These are phyloP conservation scores for Eremothecium gossypii DNA, from an alignment of 1,139 yeast genomes.

Conservation along the genomic window DNA sequence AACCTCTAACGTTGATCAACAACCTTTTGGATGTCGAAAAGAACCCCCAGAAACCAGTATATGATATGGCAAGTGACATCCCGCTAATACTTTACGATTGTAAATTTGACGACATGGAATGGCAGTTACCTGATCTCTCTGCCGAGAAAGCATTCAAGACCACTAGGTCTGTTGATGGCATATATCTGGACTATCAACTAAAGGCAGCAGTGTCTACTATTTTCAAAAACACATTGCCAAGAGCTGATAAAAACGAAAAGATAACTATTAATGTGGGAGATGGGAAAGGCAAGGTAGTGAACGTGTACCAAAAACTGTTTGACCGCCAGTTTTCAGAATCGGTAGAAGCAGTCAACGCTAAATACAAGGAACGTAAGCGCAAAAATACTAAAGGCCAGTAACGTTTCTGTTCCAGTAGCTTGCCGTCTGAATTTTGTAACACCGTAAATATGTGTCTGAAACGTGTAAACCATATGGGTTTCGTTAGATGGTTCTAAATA, in stretches of 20 bases:
- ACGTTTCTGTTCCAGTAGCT: too few species aligned
- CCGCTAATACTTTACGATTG: conserved; percentile 87
- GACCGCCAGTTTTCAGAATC: conserved; percentile 53
- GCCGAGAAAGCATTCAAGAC: conserved; percentile 23
- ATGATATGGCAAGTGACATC: conserved; percentile 86
- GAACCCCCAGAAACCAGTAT: conserved; percentile 65
- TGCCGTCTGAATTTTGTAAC: too few species aligned
- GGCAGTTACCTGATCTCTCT: conserved; percentile 36
- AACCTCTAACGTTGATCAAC: conserved; percentile 46
- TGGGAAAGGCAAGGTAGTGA: conserved; percentile 54
- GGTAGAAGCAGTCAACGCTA: conserved; percentile 58
- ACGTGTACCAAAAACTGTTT: conserved; percentile 48
- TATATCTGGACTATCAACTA: conserved; percentile 32
- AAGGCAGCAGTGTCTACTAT: conserved; percentile 28
- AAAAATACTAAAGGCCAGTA: not conserved
- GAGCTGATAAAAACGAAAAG: conserved; percentile 18
- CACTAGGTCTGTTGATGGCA: conserved; percentile 20
- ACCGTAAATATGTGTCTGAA: too few species aligned
- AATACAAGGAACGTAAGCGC: conserved; percentile 43
- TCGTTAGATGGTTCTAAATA: too few species aligned
- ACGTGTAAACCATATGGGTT: too few species aligned
- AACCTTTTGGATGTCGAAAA: conserved; percentile 50
- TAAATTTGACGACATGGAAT: conserved; percentile 59
- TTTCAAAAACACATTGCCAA: conserved; percentile 25
- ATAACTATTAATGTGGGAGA: conserved; percentile 55